phyloP scores from a whole-genome alignment of 805 yeast species.

The Ogataea pignaliae region DNA sequence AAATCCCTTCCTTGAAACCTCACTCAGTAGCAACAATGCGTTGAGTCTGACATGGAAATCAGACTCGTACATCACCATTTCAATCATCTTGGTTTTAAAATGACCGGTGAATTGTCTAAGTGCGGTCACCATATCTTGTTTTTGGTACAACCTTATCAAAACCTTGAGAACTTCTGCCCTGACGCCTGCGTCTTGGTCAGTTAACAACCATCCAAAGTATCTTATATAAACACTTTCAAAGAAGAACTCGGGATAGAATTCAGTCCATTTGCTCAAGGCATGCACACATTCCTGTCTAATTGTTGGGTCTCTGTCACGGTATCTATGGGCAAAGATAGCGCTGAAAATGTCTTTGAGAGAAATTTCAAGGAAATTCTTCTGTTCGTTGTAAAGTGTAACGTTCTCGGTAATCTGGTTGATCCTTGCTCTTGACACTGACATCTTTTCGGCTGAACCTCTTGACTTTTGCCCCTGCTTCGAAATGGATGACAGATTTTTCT shows the following conservation, averaged over 20 bases:
- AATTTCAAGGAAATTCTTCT: constrained; percentile 49
- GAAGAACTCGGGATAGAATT: constrained; percentile 63
- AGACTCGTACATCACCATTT: constrained; percentile 53
- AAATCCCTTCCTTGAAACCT: constrained; percentile 56
- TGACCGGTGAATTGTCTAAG: constrained; percentile 76
- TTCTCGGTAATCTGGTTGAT: constrained; percentile 42
- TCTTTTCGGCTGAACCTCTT: constrained; percentile 30
- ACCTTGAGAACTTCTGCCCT: constrained; percentile 60
- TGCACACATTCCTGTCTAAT: constrained; percentile 69
- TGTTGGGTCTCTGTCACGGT: constrained; percentile 69
- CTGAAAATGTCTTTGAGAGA: constrained; percentile 62
- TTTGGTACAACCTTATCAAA: constrained; percentile 44
- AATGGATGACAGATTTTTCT: constrained; percentile 15
- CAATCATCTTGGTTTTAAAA: constrained; percentile 60
- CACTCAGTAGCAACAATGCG: constrained; percentile 49
- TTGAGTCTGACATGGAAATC: constrained; percentile 51
- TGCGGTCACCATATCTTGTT: constrained; percentile 48
- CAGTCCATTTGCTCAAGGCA: constrained; percentile 67
- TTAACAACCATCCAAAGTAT: constrained; percentile 79
- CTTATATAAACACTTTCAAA: constrained; percentile 66
- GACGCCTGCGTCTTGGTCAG: constrained; percentile 62
- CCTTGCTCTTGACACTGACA: constrained; percentile 35
- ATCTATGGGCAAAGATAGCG: constrained; percentile 67
- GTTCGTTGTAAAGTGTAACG: constrained; percentile 38
- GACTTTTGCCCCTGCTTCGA: constrained; percentile 22